Base-by-base conservation (phyloP, 2,329 filamentous ascomycete genomes). In the Venturia carpophila region DNA sequence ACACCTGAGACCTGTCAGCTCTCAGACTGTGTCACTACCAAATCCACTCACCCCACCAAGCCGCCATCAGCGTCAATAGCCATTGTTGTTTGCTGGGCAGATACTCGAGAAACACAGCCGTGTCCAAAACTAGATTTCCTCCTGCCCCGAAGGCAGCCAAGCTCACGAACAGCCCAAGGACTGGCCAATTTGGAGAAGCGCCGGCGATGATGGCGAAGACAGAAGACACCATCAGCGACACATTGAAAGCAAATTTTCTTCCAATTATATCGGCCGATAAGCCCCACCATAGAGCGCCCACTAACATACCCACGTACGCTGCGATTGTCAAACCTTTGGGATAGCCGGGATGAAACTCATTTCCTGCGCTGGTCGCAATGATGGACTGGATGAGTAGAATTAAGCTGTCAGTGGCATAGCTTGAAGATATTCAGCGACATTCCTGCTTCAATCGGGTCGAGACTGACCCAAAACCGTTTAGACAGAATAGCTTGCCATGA, bases 251-350 rank as follows among this genome's bases (percentile, higher is more conserved):
- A 68, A 83, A 84, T 67, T 83, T 83, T 55, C 87, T 80, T 6
- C 87, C 87, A 67, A 90, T 85, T 42, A 90, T 80, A 70, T 90
- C 87, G 27, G 61, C 61, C 21, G 58, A 55, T 15, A 88, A 74
- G 1, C 87, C 87, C 87, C 87, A 90, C 74, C 89, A 89, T 34
- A 89, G 71, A 19, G 85, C 85, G 1, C 86, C 63, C 81, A 77
- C 77, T 81, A 80, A 66, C 79, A 79, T 81, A 19, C 82, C 82
- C 10, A 81, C 78, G 69, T 87, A 89, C 1, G 80, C 81, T 5
- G 87, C 82, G 62, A 89, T 82, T 1, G 83, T 88, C 58, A 88
- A 77, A 10, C 81, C 86, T 67, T 81, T 81, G 1, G 71, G 70
- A 68, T 84, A 88, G 30, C 81, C 79, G 1, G 79, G 77, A 2